Conservation (phyloP, 371 early-diverging fungal species). For the Mucor racemosus region DNA sequence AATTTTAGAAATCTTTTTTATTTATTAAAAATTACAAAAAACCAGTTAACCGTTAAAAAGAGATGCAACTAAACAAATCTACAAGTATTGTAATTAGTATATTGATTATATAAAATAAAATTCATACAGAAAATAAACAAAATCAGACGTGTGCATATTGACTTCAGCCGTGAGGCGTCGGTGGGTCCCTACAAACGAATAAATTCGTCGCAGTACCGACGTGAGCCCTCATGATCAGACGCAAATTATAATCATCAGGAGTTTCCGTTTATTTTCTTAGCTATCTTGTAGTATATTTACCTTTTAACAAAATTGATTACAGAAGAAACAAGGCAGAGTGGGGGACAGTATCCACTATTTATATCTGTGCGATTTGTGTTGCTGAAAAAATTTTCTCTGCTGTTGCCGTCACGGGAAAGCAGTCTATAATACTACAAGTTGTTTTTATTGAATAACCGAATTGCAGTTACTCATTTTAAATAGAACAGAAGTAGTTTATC, state of each 20-base stretch:
- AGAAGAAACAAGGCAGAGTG: background rate
- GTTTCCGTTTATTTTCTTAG: background rate
- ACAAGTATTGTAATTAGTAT: conserved; percentile 2
- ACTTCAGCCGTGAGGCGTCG: conserved; percentile 23
- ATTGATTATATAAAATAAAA: background rate
- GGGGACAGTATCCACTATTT: background rate
- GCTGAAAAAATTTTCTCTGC: background rate
- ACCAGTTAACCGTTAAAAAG: background rate
- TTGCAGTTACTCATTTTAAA: too few relatives aligned
- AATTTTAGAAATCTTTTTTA: too few relatives aligned
- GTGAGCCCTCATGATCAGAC: conserved; percentile 27
- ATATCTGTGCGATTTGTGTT: background rate
- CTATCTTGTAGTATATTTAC: background rate
- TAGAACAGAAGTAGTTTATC: too few relatives aligned
- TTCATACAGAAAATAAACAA: background rate
- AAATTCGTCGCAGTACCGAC: conserved; percentile 22
- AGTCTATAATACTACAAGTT: background rate
- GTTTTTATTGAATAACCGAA: too few relatives aligned
- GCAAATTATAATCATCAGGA: conserved; percentile 31
- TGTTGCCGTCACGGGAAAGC: conserved; percentile 1
- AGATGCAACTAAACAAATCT: background rate
- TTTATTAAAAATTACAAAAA: too few relatives aligned
- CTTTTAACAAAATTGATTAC: background rate
- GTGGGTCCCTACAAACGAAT: conserved; percentile 25
- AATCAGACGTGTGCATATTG: conserved; percentile 29